phyloP scores from a whole-genome alignment of 352 stramenopile genomes.

The Phytophthora cryptogea region DNA sequence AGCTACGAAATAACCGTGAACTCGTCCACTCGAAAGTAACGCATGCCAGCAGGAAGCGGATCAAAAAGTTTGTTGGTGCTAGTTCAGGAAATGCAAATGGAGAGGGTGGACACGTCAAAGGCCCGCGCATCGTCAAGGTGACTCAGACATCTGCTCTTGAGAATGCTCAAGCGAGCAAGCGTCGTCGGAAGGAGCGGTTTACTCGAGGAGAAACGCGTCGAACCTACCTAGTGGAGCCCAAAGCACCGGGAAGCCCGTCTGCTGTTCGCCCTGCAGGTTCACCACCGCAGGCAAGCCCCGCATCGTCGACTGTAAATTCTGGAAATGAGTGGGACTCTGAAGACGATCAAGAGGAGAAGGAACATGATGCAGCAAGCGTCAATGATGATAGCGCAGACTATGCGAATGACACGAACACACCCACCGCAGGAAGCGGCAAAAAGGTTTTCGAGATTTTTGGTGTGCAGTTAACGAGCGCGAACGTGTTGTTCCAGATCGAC shows the following conservation, averaged over 20 bases:
- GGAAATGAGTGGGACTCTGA: conserved; percentile 55
- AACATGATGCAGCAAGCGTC: conserved; percentile 22
- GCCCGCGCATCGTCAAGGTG: conserved; percentile 72
- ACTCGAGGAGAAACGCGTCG: conserved; percentile 60
- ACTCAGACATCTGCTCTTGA: conserved; percentile 72
- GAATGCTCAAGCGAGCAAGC: conserved; percentile 66
- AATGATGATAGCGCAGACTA: conserved; percentile 35
- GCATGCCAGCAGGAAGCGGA: conserved; percentile 65
- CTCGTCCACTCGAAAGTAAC: conserved; percentile 83
- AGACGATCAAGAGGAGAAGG: conserved; percentile 43
- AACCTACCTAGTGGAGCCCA: conserved; percentile 61
- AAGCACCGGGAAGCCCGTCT: conserved; percentile 1
- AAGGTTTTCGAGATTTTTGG: conserved; percentile 73
- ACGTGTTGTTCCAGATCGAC: conserved; percentile 75
- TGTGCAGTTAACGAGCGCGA: conserved; percentile 68
- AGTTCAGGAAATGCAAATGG: conserved; percentile 30
- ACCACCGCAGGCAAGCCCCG: conserved; percentile 18
- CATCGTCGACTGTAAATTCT: conserved; percentile 24
- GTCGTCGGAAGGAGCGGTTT: conserved; percentile 71
- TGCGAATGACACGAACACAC: conserved; percentile 13
- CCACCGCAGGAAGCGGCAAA: conserved; percentile 21
- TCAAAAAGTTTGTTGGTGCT: conserved; percentile 55
- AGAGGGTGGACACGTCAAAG: conserved; percentile 59
- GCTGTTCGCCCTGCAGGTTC: conserved; percentile 5
- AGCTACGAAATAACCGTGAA: conserved; percentile 81